Evolutionary conservation across 768 basidiomycete species (phyloP), one percentile per base, ranked within the genome.

Genomic region (Cytidiella melzeri): DNA sequence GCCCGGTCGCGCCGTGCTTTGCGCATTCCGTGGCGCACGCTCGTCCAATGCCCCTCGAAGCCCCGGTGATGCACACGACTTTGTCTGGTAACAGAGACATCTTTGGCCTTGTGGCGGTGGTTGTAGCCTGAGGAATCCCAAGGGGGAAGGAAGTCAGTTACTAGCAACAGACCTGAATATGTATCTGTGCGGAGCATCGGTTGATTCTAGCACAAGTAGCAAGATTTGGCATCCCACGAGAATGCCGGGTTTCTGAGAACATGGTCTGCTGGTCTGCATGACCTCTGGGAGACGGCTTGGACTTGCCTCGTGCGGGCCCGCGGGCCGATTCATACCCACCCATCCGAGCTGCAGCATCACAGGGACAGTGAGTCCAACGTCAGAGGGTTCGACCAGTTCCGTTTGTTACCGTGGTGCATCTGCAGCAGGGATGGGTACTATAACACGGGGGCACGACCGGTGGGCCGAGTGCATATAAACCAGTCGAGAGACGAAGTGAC

Each of bases 31-130:
- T 62, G 19, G 81, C 84, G 55, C 82, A 83, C 24, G 79, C 82
- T 53, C 81, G 72, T 11, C 87, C 85, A 50, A 89, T 89, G 19
- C 85, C 87, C 51, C 81, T 71, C 5, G 82, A 83, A n/a, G 81
- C 73, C 15, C 85, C 85, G 13, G 86, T 88, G 55, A 89, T 81
- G 51, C 78, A 79, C 13, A 86, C 79, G 36, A 84, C 66, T 61
- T 85, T 85, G 57, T 72, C 69, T 19, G 67, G 56, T 21, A 76
- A 72, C 18, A 83, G 66, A 21, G 62, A 57, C 66, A 65, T 63
- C 36, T 21, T 34, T n/a, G 26, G 21, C 30, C 41, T 26, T 7
- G 43, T 41, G 45, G 34, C 19, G 45, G 44, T 49, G 48, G 47
- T n/a, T 52, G 48, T 51, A 55, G 43, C 40, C 48, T 46, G 34